Conservation (phyloP, 75 land plant genomes). For the Selaginella moellendorffii region DNA sequence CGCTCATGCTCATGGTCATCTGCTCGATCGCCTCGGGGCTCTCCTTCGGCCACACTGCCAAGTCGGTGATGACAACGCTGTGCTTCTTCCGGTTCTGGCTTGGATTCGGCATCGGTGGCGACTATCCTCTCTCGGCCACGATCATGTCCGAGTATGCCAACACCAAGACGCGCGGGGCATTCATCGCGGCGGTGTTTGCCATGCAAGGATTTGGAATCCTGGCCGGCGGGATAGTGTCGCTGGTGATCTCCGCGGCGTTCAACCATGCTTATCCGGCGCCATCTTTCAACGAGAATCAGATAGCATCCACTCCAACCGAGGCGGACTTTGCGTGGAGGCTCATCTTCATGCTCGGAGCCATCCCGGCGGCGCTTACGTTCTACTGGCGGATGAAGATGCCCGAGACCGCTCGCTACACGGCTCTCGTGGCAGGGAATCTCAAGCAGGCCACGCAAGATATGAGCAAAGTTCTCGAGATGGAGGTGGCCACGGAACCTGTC, state of each 20-base stretch:
- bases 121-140: background rate
- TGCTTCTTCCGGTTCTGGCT: slow-evolving; percentile 5
- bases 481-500: no score
- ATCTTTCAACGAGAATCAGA: slow-evolving; percentile 6
- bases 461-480: no score
- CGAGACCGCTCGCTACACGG: background rate
- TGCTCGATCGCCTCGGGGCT: background rate
- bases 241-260: slow-evolving; percentile 23
- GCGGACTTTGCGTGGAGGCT: slow-evolving; percentile 4
- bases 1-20: slow-evolving; percentile 20
- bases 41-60: background rate
- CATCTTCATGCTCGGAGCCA: slow-evolving; percentile 5
- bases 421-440: background rate
- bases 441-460: slow-evolving; percentile 6
- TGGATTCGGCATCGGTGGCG: slow-evolving; percentile 6
- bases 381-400: slow-evolving; percentile 10
- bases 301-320: background rate
- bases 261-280: slow-evolving; percentile 10
- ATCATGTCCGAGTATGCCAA: slow-evolving; percentile 7
- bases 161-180: background rate
- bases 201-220: slow-evolving; percentile 16
- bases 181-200: slow-evolving; percentile 22
- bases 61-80: background rate
- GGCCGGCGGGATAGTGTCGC: slow-evolving; percentile 5
- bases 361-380: background rate